Base-by-base conservation (phyloP, 176 grass and related monocot species). In the Rhipidocladum racemiflorum region DNA sequence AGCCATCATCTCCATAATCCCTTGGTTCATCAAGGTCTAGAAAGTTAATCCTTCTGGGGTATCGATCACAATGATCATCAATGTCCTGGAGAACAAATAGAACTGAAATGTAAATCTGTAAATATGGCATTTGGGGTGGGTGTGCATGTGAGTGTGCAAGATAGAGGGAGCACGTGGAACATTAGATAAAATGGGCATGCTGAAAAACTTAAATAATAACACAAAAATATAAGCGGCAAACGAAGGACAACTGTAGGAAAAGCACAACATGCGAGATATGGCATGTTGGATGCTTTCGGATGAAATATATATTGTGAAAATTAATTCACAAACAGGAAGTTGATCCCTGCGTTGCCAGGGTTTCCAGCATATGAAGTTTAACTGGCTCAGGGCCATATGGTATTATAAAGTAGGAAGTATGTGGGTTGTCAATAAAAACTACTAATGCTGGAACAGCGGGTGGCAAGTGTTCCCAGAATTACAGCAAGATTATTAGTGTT, bases 31-130 rank as follows among this genome's bases (percentile, higher is more conserved):
- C 14, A 49, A 49, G 46, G 46, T 49, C 46, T 16, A 49, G 5
- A 15, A 49, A 17, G 46, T 17, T n/a, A n/a, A n/a, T 49, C 15
- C 14, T 49, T 49, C 15, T 16, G 46, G 46, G 46, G 15, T 4
- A 49, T 17, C 5, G 14, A 48, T 48, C 12, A 15, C 13, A 48
- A 51, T 5, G 55, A 39, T 13, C 21, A 21, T 39, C 30, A 66
- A 9, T 36, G 32, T 42, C 44, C 70, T 84, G 70, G 17, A 54
- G 15, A 74, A 53, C 30, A 66, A 63, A 70, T 75, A 40, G 9
- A 82, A 70, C 44, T 42, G 10, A 36, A 69, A 74, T 81, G 61
- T 80, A n/a, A 65, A 25, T 64, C 21, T 56, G 4, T 59, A 75
- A 29, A 74, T 53, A 48, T 42, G 35, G 49, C 62, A 65, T 49